Evolutionary conservation across 257 asterid species (phyloP), one percentile per base, ranked within the genome.

Genomic region (Salvia hispanica): DNA sequence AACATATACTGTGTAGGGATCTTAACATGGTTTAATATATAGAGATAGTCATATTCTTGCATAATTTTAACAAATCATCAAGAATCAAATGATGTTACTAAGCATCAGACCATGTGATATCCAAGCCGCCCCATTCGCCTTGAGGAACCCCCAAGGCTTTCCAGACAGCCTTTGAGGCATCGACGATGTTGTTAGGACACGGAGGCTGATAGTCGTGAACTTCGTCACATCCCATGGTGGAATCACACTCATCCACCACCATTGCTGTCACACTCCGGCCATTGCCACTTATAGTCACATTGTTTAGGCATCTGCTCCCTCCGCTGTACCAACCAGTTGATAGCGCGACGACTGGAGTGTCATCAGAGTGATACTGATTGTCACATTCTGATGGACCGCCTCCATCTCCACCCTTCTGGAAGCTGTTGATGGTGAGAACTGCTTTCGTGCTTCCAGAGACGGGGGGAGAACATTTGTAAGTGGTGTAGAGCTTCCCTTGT

Each of bases 181-280:
- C 88, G 7, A 80, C 83, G 0, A 83, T 83, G 75, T 83, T 83
- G 40, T 83, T 66, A 0, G 85, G 78, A 46, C 87, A 82, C 0
- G 85, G 87, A 18, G 83, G 87, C 72, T 82, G 87, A 62, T 79
- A 74, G 34, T 79, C 82, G 3, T 82, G 86, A 0, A 71, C 82
- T 4, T 64, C 69, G 53, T 79, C 87, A 28, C 87, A 82, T 7
- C 84, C 87, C 77, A 72, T 77, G 1, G 79, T 82, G 33, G 85
- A 77, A 60, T 82, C 85, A 50, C 88, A 75, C 69, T 77, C 85
- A 18, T 83, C 85, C 1, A 80, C 85, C 40, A 80, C 88, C 77
- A 46, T 62, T 0, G 85, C 85, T 2, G 42, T 63, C 56, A 79
- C 78, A 3, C 75, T 79, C 52, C 46, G 25, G 5, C 88, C 83